Evolutionary conservation across 2,329 filamentous ascomycete genomes (phyloP).

Genomic region (Boeremia lycopersici): DNA sequence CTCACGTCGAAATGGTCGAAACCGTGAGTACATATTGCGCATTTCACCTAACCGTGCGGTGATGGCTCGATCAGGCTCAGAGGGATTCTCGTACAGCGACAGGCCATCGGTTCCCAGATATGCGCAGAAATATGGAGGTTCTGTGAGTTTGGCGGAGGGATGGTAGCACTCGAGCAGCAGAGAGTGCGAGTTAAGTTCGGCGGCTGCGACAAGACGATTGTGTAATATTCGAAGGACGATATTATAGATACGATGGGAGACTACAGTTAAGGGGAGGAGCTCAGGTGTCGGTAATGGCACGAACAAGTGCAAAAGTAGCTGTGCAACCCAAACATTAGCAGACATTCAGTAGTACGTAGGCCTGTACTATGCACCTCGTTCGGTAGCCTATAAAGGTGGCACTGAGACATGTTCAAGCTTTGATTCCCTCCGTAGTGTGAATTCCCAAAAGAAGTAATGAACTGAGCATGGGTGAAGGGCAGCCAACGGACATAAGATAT

Average conservation of each 20-base stretch:
- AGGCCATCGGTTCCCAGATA: constrained; percentile 69
- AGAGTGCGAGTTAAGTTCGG: constrained; percentile 65
- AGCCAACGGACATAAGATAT: constrained; percentile 36
- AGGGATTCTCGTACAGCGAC: constrained; percentile 49
- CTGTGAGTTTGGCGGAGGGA: constrained; percentile 70
- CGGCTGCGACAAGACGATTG: constrained; percentile 65
- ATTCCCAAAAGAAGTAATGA: too few relatives aligned
- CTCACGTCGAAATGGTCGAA: constrained; percentile 67
- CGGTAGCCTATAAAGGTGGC: constrained; percentile 44
- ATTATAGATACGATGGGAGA: constrained; percentile 68
- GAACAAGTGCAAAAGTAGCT: constrained; percentile 54
- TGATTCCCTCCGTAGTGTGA: not conserved
- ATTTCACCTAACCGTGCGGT: constrained; percentile 55
- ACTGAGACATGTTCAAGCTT: constrained; percentile 29
- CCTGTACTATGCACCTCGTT: constrained; percentile 40
- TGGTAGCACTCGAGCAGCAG: constrained; percentile 81
- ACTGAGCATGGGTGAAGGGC: constrained; percentile 21
- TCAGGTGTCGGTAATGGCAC: constrained; percentile 48
- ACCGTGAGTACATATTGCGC: constrained; percentile 69
- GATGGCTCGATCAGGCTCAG: constrained; percentile 25
- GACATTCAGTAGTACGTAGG: not conserved
- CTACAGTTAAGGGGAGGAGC: constrained; percentile 60
- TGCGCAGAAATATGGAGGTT: constrained; percentile 72
- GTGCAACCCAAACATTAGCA: constrained; percentile 23
- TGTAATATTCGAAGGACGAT: constrained; percentile 69